Conservation (phyloP, 345 rosid genomes). For the Eucalyptus globulus region DNA sequence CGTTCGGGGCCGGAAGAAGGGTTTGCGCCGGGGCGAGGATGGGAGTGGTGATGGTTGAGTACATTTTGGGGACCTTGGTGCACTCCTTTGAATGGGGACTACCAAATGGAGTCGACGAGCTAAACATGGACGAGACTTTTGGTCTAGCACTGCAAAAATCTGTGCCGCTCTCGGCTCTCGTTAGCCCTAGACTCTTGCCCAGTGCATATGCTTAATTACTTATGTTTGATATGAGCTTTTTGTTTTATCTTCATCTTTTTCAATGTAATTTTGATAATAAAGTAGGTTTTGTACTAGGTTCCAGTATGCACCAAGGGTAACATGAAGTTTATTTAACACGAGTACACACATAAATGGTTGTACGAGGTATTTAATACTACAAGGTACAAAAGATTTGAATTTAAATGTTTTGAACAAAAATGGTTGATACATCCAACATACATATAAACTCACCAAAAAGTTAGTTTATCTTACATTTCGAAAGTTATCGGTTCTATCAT, state of each 20-base stretch:
- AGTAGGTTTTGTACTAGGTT: background rate
- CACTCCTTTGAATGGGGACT: constrained; percentile 50
- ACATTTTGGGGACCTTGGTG: constrained; percentile 32
- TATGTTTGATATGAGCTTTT: background rate
- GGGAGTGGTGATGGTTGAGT: constrained; percentile 39
- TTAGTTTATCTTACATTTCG: accelerated
- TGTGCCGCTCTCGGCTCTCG: constrained; percentile 35
- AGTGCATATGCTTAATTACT: constrained; percentile 6
- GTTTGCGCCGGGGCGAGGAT: constrained; percentile 50
- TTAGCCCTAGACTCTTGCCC: constrained; percentile 26
- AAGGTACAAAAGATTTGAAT: background rate
- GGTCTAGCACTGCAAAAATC: constrained; percentile 51
- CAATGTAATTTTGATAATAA: background rate
- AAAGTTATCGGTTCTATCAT: accelerated
- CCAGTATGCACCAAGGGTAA: background rate
- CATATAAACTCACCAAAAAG: background rate
- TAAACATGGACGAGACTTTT: constrained; percentile 47
- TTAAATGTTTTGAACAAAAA: background rate
- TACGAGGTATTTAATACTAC: background rate
- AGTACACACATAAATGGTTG: background rate
- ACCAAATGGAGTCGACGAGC: constrained; percentile 3
- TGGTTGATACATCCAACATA: background rate
- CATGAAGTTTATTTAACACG: background rate
- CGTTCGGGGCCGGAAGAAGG: constrained; percentile 44
- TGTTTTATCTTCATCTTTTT: background rate